Evolutionary conservation across 306 rosid genomes (phyloP).

Genomic region (Boehmeria nivea): DNA sequence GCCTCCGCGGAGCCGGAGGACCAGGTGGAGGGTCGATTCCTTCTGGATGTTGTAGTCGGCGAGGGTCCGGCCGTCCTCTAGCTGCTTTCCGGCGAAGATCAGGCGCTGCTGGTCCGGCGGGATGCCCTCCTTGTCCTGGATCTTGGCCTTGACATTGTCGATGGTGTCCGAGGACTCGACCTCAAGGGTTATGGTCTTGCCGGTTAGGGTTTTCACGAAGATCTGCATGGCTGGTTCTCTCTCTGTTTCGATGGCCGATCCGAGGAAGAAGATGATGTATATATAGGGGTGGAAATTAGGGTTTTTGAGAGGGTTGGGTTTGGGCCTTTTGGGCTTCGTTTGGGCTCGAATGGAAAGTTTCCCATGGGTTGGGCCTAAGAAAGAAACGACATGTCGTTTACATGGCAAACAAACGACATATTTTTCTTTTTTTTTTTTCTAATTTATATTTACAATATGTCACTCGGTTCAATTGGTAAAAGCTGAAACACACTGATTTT

Average conservation of each 20-base stretch:
- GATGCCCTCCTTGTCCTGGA: constrained; percentile 31
- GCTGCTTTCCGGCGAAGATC: constrained; percentile 34
- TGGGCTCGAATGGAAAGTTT: background rate
- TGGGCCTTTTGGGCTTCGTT: background rate
- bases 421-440: no score
- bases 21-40: constrained; percentile 33
- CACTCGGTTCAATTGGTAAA: no score
- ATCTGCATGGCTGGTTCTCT: constrained; percentile 26
- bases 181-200: constrained; percentile 35
- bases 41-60: constrained; percentile 34
- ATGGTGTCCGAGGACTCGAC: constrained; percentile 32
- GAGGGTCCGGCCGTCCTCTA: constrained; percentile 30
- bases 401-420: no score
- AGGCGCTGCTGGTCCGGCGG: constrained; percentile 35
- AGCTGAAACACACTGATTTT: no score
- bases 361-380: background rate
- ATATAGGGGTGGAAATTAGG: background rate
- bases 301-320: background rate
- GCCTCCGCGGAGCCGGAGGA: constrained; percentile 25
- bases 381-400: background rate
- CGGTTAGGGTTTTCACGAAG: constrained; percentile 37
- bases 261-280: background rate
- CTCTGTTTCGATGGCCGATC: background rate
- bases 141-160: constrained; percentile 35
- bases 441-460: no score